Base-by-base conservation (phyloP, 2,329 filamentous ascomycete species). In the Neofusicoccum parvum region DNA sequence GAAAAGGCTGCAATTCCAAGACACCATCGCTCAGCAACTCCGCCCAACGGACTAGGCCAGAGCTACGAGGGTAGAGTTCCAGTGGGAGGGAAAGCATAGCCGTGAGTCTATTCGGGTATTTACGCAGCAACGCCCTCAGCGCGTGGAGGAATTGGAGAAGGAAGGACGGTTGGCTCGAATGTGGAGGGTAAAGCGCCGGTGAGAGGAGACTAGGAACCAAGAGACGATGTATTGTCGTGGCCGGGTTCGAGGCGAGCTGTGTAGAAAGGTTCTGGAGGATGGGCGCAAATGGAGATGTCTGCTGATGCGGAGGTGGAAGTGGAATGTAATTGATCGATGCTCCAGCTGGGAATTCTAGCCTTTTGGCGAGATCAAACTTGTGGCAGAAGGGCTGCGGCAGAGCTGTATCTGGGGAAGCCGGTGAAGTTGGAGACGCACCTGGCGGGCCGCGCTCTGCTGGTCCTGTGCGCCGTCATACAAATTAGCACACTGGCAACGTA, bases 21-120 rank as follows among this genome's bases (percentile, higher is more conserved):
- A 96, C 92, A 5, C 92, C 92, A 72, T 99, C 95, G 69, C 84
- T 88, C 1, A 98, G 81, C 2, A 92, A 81, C 75, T 99, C 95
- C 68, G 93, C 89, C 92, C 92, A 97, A 56, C 92, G 87, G 11
- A 92, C 88, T 11, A 97, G 82, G 1, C 92, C 93, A 0, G 89
- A 86, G 20, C 81, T 83, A 14, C 94, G 87, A 1, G 93, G 91
- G 74, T 92, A 92, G 0, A 99, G 86, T 0, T 92, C 88, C 1
- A 94, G 81, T 0, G 94, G 93, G 0, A 98, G 78, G 0, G 92
- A 93, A 50, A 92, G 80, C 70, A 97, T 82, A 4, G 87, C 88
- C 0, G 90, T 92, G 4, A 94, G 77, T 17, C 87, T 88, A 2
- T 80, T 81, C 1, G 87, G 76, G 69, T 92, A 85, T 64, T 86